Base-by-base conservation (phyloP, 2,329 filamentous ascomycete species). In the Aspergillus arachidicola region DNA sequence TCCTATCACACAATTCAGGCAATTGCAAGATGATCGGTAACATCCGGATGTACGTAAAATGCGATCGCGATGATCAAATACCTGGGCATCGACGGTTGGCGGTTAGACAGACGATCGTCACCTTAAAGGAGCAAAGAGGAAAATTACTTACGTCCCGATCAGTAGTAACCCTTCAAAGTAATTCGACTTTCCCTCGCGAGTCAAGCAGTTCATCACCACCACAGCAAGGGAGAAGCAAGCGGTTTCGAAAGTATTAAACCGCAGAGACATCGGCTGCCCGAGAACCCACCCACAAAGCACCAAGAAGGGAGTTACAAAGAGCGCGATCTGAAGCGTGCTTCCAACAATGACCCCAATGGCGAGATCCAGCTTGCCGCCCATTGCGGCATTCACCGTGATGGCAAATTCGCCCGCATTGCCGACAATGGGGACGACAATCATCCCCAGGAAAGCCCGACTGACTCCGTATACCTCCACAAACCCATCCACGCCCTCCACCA, bases 291-390 rank as follows among this genome's bases (percentile, higher is more conserved):
- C 85, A 11, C 86, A 79, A 48, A 86, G 82, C 61, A 86, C 84
- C 58, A 86, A 75, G 75, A 85, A 84, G 6, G 85, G 85, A 3
- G 84, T 86, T 23, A 67, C 85, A 67, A 87, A 84, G 28, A 87
- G 80, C 4, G 85, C 84, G 61, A 87, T 87, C 65, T 86, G 84
- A 76, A 86, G 79, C 59, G 79, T 82, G 71, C 79, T 82, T 62
- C 84, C 84, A 57, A 86, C 82, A 21, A 84, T 83, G 4, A 86
- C 83, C 59, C 83, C 83, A 66, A 86, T 83, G 30, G 84, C 83
- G 19, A 86, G 76, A 64, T 86, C 84, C 83, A 86, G 85, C 73
- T 86, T 86, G 71, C 83, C 81, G 73, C 86, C 87, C 74, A 81
- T 82, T 1, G 84, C 83, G 28, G 85, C 83, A 12, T 84, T 81